These are phyloP conservation scores for Talaromyces piceae DNA, from an alignment of 2,329 filamentous ascomycete genomes.

Conservation along the genomic window DNA sequence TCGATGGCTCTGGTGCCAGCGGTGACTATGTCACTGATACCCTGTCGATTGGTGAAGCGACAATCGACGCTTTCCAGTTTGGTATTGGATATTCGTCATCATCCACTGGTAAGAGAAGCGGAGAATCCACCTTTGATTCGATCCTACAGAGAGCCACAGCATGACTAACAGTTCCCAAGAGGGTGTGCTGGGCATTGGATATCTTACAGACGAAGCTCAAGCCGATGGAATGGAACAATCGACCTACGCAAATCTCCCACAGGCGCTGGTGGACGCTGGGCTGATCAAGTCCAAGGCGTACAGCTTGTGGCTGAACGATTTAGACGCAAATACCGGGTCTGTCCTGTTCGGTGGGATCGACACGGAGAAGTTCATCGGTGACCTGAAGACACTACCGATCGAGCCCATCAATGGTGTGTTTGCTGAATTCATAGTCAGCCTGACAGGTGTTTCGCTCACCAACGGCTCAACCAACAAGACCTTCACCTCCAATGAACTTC, in stretches of 20 bases:
- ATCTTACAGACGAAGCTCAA: constrained; percentile 61
- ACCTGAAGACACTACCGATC: constrained; percentile 60
- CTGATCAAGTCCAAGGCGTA: constrained; percentile 61
- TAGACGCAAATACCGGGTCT: constrained; percentile 56
- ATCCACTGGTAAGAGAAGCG: constrained; percentile 40
- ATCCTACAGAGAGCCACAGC: neutral
- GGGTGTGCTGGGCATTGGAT: constrained; percentile 81
- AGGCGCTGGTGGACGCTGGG: constrained; percentile 54
- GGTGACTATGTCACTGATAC: constrained; percentile 78
- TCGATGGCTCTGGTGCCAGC: constrained; percentile 67
- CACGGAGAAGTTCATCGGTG: constrained; percentile 54
- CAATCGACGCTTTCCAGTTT: constrained; percentile 49
- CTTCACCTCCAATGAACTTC: constrained; percentile 33
- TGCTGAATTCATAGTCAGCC: constrained; percentile 60
- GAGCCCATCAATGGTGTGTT: constrained; percentile 46
- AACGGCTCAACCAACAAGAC: constrained; percentile 15
- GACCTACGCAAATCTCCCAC: constrained; percentile 62
- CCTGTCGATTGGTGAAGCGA: constrained; percentile 47
- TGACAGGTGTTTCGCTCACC: constrained; percentile 50
- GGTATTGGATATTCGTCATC: constrained; percentile 51
- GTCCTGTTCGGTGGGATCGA: constrained; percentile 73
- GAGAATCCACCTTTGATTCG: too few relatives aligned
- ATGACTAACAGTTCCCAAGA: constrained; percentile 35
- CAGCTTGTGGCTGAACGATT: constrained; percentile 68
- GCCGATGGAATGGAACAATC: constrained; percentile 43